A percentile compares a stretch with the other conserved stretches of the same genome.
These are phyloP conservation scores for Tremellales sp. DNA, from an alignment of 1,284 basidiomycete genomes.

Conservation along the genomic window DNA sequence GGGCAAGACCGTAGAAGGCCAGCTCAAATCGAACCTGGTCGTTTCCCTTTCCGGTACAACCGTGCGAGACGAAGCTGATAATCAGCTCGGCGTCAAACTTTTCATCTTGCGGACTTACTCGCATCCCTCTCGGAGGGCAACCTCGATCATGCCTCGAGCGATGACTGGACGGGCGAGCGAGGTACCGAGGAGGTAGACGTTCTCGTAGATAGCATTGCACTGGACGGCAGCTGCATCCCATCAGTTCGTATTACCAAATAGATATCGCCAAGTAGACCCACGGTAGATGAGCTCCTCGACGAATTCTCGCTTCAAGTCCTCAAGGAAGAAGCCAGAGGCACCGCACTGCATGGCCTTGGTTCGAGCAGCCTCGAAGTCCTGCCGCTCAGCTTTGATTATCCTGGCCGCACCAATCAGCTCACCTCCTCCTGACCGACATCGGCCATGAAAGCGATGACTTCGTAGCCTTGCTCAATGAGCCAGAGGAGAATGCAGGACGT, in stretches of 20 bases:
- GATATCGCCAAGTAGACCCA: conserved; percentile 21
- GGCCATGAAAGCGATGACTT: conserved; percentile 97
- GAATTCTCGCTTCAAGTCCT: conserved; percentile 94
- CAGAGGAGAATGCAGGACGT: conserved; percentile 95
- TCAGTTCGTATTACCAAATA: background rate
- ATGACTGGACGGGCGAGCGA: conserved; percentile 98
- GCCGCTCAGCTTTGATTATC: background rate
- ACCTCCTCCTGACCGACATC: conserved; percentile 98
- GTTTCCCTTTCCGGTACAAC: conserved; percentile 99
- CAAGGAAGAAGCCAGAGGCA: conserved; percentile 91
- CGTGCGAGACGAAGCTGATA: conserved; percentile 85
- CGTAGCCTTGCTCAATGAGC: conserved; percentile 96
- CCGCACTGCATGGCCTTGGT: conserved; percentile 89
- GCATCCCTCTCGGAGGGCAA: conserved; percentile 87
- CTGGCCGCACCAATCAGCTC: conserved; percentile 12
- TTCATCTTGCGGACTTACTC: conserved; percentile 57
- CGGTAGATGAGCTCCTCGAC: conserved; percentile 93
- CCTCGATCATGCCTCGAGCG: conserved; percentile 96
- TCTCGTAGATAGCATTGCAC: conserved; percentile 99
- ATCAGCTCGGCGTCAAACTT: conserved; percentile 1
- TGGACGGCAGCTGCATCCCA: conserved; percentile 70
- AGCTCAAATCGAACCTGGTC: conserved; percentile 99
- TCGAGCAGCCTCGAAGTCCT: conserved; percentile 93
- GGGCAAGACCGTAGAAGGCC: conserved; percentile 97
- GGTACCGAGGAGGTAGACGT: conserved; percentile 96